Evolutionary conservation across 1,284 basidiomycete genomes (phyloP), one percentile per base, ranked within the genome.

Genomic region (Malassezia vespertilionis): DNA sequence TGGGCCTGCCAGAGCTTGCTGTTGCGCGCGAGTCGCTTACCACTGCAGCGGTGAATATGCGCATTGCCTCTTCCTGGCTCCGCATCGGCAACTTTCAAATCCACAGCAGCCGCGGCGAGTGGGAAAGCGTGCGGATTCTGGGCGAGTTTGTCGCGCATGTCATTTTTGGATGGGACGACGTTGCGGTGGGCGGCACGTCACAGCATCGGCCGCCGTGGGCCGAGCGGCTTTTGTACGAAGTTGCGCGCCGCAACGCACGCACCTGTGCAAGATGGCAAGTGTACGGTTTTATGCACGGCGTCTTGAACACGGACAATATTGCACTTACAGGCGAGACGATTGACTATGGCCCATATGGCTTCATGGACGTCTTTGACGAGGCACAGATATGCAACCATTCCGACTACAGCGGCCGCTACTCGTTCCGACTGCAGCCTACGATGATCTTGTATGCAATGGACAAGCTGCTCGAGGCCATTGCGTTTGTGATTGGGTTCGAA

Each of bases 261-360:
- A 96, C 90, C 80, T 85, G 89, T 0, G 91, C 86, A 2, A 81
- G 77, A 2, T 96, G 91, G 91, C 91, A 96, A 72, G 67, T 65
- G 5, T 62, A 73, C 28, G 72, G 71, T 6, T 67, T 65, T 47
- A 69, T 62, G 61, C 66, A 71, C 46, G 74, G 58, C 50, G 90
- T 96, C n/a, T 85, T 95, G 61, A 95, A 95, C 69, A 93, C 90
- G 2, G 90, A 95, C 74, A 73, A 73, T 42, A 65, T 73, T 26
- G 85, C 84, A 2, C 76, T 95, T 21, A 74, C 87, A 18, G 90
- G 90, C 1, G 72, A 90, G 44, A 93, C 89, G 0, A 93, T 96
- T 54, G 91, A 96, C 36, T 61, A 59, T 31, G 42, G 67, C 14
- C 88, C 89, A 37, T 96, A 85, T 62, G 87, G 87, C 0, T 95